A percentile compares a stretch with the other conserved stretches of the same genome.
Conservation (phyloP, 2,329 filamentous ascomycete genomes). For the Paecilomyces niveus region DNA sequence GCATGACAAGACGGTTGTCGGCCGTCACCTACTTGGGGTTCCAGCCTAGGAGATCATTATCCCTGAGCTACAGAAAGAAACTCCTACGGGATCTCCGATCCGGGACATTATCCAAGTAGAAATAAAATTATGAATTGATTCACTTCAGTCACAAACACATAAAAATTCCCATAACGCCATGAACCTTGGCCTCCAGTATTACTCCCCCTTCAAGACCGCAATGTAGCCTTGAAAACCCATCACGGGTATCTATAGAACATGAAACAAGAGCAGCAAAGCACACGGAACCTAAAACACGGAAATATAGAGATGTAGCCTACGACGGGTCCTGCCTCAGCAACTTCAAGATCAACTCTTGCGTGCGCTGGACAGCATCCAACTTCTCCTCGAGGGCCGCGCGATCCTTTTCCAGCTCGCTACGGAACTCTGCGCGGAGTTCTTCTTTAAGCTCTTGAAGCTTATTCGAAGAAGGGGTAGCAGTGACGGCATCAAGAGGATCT, state of each 20-base stretch:
- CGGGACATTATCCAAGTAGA: too few species aligned
- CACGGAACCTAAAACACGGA: neutral
- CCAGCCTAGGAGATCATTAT: too few species aligned
- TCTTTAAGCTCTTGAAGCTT: slow-evolving; percentile 23
- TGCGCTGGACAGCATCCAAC: slow-evolving; percentile 30
- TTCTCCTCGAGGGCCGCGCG: slow-evolving; percentile 27
- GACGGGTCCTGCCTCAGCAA: slow-evolving; percentile 30
- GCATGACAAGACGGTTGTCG: too few species aligned
- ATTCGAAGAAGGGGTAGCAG: slow-evolving; percentile 1
- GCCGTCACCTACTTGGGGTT: too few species aligned
- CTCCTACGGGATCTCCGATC: too few species aligned
- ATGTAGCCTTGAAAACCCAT: neutral
- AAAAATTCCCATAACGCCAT: neutral
- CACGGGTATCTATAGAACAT: neutral
- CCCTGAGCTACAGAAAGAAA: too few species aligned
- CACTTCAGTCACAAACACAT: neutral
- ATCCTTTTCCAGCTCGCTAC: slow-evolving; percentile 24
- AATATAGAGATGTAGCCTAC: slow-evolving; percentile 7
- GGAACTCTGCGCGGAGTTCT: slow-evolving; percentile 27
- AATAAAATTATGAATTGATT: neutral
- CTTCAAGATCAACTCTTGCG: slow-evolving; percentile 35
- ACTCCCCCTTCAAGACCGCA: neutral
- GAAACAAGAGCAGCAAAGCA: neutral
- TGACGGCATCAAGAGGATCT: neutral
- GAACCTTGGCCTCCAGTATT: neutral